Evolutionary conservation across 2,329 filamentous ascomycete species (phyloP).

Genomic region (Cadophora sp.): DNA sequence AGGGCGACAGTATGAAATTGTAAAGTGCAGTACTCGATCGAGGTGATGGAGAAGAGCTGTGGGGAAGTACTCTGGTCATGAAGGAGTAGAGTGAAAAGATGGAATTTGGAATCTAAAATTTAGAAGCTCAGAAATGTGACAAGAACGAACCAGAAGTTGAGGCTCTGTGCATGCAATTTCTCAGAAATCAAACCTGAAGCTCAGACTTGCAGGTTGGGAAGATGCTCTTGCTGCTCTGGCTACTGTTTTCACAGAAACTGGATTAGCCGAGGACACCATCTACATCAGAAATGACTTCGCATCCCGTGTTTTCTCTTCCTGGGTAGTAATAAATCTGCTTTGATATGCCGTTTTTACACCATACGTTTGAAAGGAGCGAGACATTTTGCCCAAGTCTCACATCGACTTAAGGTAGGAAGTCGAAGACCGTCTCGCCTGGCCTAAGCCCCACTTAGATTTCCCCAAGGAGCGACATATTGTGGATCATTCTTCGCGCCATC

Average conservation of each 20-base stretch:
- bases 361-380: no score
- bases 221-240: not conserved
- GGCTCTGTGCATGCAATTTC: not conserved
- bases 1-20: not conserved
- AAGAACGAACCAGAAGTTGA: not conserved
- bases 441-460: not conserved
- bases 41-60: not conserved
- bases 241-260: not conserved
- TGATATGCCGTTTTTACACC: not conserved
- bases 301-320: not conserved
- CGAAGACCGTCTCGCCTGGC: not conserved
- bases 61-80: no score
- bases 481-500: conserved; percentile 28
- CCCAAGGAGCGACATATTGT: conserved; percentile 22
- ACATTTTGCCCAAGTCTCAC: no score
- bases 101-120: no score
- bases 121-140: not conserved
- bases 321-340: not conserved
- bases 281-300: not conserved
- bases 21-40: not conserved
- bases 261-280: not conserved
- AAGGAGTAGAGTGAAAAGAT: no score
- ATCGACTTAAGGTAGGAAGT: no score
- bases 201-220: not conserved
- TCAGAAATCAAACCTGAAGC: not conserved